Evolutionary conservation across 75 land plant species (phyloP).

Genomic region (Adiantum capillusveneris): DNA sequence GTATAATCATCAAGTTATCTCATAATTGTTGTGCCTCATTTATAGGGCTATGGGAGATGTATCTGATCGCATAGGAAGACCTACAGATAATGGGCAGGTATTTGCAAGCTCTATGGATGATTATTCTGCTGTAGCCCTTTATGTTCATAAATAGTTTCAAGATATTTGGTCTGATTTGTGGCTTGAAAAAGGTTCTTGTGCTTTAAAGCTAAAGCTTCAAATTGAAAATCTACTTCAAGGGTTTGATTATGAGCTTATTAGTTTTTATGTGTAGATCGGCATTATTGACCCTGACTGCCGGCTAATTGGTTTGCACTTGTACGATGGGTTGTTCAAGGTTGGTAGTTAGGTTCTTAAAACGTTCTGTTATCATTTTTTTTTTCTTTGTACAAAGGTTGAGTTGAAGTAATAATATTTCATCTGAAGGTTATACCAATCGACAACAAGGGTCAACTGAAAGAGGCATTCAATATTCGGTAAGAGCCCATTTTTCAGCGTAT

Average conservation of each 20-base stretch:
- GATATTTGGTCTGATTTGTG: no score
- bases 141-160: no score
- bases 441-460: slow-evolving; percentile 95
- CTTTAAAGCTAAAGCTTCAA: no score
- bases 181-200: no score
- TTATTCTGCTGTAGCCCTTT: no score
- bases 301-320: slow-evolving; percentile 92
- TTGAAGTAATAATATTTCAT: no score
- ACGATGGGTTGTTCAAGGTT: slow-evolving; percentile 99
- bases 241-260: no score
- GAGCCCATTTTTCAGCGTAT: no score
- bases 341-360: background rate
- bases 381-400: no score
- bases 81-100: slow-evolving; percentile 99
- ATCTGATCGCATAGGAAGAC: slow-evolving; percentile 96
- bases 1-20: background rate
- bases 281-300: slow-evolving; percentile 99
- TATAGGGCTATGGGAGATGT: slow-evolving; percentile 99
- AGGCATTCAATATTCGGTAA: slow-evolving; percentile 98
- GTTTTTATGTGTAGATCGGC: slow-evolving; percentile 64
- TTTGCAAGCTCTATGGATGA: background rate
- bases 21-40: background rate
- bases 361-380: background rate
- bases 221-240: no score
- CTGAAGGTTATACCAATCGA: slow-evolving; percentile 94